Conservation (phyloP, 2,329 filamentous ascomycete species). For the Talaromyces sp. region DNA sequence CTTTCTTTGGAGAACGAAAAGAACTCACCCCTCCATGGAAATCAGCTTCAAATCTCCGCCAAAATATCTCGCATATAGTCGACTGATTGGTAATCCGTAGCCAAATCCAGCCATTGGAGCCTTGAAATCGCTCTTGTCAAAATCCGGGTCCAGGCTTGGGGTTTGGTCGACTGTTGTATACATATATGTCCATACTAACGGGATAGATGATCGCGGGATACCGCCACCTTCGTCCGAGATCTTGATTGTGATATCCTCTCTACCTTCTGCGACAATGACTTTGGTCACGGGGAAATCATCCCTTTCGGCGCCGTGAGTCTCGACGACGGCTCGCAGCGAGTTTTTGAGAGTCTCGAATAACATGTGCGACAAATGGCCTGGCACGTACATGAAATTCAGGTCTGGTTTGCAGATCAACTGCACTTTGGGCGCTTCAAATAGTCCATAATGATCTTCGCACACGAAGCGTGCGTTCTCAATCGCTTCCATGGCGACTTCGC, state of each 20-base stretch:
- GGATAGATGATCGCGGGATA: constrained; percentile 87
- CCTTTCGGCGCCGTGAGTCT: constrained; percentile 90
- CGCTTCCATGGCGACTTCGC: constrained; percentile 89
- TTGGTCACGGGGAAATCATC: constrained; percentile 96
- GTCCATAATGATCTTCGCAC: constrained; percentile 95
- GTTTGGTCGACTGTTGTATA: constrained; percentile 98
- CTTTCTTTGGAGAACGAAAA: neutral
- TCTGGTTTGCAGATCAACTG: constrained; percentile 93
- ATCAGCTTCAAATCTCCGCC: constrained; percentile 96
- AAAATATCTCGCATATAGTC: constrained; percentile 94
- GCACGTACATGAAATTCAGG: constrained; percentile 98
- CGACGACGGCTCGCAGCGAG: constrained; percentile 92
- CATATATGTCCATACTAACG: constrained; percentile 99
- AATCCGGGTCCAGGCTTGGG: constrained; percentile 90
- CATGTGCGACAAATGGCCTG: constrained; percentile 98
- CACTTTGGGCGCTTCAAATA: constrained; percentile 95
- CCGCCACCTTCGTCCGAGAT: constrained; percentile 95
- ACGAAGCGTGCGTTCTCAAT: constrained; percentile 99
- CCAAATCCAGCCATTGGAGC: constrained; percentile 98
- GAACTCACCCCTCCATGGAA: constrained; percentile 92
- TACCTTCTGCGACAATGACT: constrained; percentile 94
- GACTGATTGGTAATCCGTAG: constrained; percentile 92
- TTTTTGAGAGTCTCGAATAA: constrained; percentile 99
- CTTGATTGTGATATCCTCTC: constrained; percentile 99
- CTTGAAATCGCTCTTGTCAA: constrained; percentile 99